Conservation (phyloP, 1,284 basidiomycete genomes). For the Takashimella tepidaria region DNA sequence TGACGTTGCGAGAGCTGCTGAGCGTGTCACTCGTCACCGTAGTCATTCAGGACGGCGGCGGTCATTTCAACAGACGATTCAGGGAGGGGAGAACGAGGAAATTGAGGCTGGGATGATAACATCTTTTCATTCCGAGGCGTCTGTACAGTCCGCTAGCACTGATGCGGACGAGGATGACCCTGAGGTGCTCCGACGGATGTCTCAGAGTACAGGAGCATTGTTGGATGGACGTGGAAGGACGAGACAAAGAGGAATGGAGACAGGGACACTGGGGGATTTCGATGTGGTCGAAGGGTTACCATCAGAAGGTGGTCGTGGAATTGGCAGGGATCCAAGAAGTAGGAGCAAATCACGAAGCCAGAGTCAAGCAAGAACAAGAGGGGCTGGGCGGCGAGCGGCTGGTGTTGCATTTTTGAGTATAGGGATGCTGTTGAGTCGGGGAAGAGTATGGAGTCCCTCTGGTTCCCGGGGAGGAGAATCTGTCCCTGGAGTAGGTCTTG, state of each 20-base stretch:
- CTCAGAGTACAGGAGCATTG: slow-evolving; percentile 15
- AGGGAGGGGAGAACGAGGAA: slow-evolving; percentile 2
- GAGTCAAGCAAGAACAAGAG: slow-evolving; percentile 6
- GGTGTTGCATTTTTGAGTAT: slow-evolving; percentile 48
- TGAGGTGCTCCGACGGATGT: slow-evolving; percentile 7
- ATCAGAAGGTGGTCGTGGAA: slow-evolving; percentile 2
- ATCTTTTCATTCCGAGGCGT: slow-evolving; percentile 34
- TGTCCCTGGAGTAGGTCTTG: not conserved
- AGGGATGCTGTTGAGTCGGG: slow-evolving; percentile 26
- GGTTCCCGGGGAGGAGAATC: not conserved
- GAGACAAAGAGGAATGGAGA: not conserved
- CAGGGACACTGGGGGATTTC: not conserved
- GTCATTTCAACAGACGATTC: slow-evolving; percentile 2
- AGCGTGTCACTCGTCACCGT: slow-evolving; percentile 30
- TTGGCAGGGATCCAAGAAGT: not conserved
- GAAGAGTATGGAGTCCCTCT: slow-evolving; percentile 1
- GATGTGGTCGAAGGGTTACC: slow-evolving; percentile 14
- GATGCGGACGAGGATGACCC: slow-evolving; percentile 10
- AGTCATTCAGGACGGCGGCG: slow-evolving; percentile 10
- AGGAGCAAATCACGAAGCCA: slow-evolving; percentile 7
- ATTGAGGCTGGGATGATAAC: slow-evolving; percentile 22
- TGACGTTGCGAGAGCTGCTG: slow-evolving; percentile 46
- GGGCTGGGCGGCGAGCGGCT: slow-evolving; percentile 27
- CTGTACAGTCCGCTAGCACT: slow-evolving; percentile 3
- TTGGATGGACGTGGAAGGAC: slow-evolving; percentile 12